Evolutionary conservation across 768 basidiomycete species (phyloP).

Genomic region (Amanita exitialis): DNA sequence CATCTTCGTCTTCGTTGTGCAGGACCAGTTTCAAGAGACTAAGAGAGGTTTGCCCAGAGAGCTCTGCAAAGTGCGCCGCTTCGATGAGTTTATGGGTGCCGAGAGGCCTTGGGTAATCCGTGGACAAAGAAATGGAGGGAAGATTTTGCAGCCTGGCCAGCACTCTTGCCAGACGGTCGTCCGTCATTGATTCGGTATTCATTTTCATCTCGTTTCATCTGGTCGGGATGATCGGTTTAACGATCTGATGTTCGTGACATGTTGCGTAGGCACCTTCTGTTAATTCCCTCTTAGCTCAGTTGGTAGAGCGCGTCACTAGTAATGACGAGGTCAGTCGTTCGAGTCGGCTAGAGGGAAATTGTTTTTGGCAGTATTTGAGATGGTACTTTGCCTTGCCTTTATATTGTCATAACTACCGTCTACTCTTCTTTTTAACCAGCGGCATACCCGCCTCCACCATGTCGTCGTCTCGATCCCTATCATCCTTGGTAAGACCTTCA

Average conservation of each 20-base stretch:
- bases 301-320: constrained; percentile 50
- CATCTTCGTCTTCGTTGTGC: constrained; percentile 47
- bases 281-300: constrained; percentile 42
- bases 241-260: background rate
- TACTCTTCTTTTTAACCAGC: constrained; percentile 35
- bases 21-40: constrained; percentile 76
- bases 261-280: no score
- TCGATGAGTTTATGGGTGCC: constrained; percentile 74
- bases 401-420: background rate
- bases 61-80: constrained; percentile 60
- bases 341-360: constrained; percentile 22
- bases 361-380: background rate
- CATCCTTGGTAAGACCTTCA: constrained; percentile 47
- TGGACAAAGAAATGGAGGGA: constrained; percentile 86
- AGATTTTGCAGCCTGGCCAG: constrained; percentile 63
- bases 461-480: constrained; percentile 89
- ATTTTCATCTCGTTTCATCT: no score
- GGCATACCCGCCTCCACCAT: constrained; percentile 87
- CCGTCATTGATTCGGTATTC: no score
- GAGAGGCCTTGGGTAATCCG: constrained; percentile 82
- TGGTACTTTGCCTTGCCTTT: no score
- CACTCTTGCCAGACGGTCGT: constrained; percentile 44
- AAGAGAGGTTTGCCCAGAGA: constrained; percentile 68
- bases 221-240: background rate
- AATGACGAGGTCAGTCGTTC: constrained; percentile 27